Percentiles rank a stretch among this genome's conserved stretches.
Conservation (phyloP, 2,329 filamentous ascomycete species). For the Ambrosiella beaveri region DNA sequence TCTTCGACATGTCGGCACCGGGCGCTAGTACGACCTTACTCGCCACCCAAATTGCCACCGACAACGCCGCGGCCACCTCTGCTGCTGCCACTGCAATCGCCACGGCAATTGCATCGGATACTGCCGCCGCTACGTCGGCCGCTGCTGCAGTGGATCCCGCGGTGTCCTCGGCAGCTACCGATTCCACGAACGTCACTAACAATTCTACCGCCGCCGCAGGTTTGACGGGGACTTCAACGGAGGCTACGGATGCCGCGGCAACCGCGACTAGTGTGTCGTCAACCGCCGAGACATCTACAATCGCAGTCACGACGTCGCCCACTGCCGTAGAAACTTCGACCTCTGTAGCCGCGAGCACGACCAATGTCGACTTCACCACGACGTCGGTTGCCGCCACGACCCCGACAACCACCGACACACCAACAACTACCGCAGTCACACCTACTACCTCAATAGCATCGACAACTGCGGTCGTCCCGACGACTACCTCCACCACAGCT, state of each 20-base stretch:
- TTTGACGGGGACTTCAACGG: no score
- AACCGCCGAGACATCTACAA: neutral
- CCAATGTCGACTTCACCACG: constrained; percentile 7
- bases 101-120: neutral
- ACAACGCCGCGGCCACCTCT: constrained; percentile 5
- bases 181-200: neutral
- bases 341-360: neutral
- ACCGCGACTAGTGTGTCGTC: no score
- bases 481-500: constrained; percentile 13
- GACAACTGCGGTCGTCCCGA: constrained; percentile 1
- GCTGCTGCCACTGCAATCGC: constrained; percentile 7
- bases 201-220: constrained; percentile 7
- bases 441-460: constrained; percentile 14
- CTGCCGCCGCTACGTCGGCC: neutral
- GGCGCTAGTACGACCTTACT: neutral
- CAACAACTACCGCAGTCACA: constrained; percentile 8
- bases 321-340: neutral
- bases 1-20: constrained; percentile 5
- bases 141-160: neutral
- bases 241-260: no score
- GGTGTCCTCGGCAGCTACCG: no score
- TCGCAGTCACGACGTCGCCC: neutral
- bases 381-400: neutral
- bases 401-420: neutral
- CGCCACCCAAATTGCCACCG: constrained; percentile 1